Conservation (phyloP, 108 stramenopile species). For the Skeletonema grethae region DNA sequence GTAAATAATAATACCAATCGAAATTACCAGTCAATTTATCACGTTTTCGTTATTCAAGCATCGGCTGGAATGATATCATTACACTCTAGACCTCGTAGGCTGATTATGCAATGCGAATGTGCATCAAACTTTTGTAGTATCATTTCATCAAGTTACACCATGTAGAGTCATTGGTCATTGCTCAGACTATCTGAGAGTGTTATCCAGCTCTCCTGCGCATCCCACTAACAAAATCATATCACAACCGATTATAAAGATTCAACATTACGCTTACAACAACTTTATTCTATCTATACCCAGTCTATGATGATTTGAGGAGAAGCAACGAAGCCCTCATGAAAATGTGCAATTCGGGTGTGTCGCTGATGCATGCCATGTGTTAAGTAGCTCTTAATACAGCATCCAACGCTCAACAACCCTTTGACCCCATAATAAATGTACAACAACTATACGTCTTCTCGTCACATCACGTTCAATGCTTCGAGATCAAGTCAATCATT, state of each 20-base stretch:
- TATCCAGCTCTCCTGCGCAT: not conserved
- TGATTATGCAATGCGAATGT: too few relatives aligned
- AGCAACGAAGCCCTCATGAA: not conserved
- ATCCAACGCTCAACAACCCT: not conserved
- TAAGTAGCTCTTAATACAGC: not conserved
- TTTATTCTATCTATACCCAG: conserved; percentile 1
- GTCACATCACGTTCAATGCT: conserved; percentile 1
- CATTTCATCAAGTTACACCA: too few relatives aligned
- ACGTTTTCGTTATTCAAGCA: too few relatives aligned
- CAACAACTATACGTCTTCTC: not conserved
- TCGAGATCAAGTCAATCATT: conserved; percentile 24
- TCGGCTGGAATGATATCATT: too few relatives aligned
- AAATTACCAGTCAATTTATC: not conserved
- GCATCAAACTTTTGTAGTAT: too few relatives aligned
- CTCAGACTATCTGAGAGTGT: not conserved
- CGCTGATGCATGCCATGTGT: not conserved
- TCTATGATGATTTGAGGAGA: not conserved
- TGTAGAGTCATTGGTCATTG: not conserved
- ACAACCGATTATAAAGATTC: not conserved
- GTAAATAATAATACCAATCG: not conserved
- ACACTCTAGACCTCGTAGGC: too few relatives aligned
- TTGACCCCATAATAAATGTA: not conserved
- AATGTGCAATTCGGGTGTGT: not conserved
- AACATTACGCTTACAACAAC: not conserved
- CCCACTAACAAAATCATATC: not conserved